Conservation (phyloP, 2,329 filamentous ascomycete species). For the Fusarium sp. region DNA sequence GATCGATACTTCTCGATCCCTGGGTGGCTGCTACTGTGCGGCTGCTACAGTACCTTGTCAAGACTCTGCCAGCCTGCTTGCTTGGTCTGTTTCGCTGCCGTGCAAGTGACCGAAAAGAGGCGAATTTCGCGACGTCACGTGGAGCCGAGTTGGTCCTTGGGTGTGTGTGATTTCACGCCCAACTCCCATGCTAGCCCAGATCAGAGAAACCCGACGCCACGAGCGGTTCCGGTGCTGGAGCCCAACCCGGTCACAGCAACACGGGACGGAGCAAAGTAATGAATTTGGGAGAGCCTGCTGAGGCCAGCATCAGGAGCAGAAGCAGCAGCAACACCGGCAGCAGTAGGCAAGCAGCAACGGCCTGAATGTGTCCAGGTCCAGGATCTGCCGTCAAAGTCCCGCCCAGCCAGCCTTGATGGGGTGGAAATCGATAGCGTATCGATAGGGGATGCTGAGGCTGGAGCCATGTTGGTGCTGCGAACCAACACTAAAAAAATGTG, state of each 20-base stretch:
- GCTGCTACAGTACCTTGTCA: background rate
- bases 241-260: conserved; percentile 23
- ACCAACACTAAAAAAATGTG: conserved; percentile 3
- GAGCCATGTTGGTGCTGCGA: background rate
- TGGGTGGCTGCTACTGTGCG: conserved; percentile 5
- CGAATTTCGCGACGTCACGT: conserved; percentile 31
- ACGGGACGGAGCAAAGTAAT: background rate
- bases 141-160: conserved; percentile 4
- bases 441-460: conserved; percentile 1
- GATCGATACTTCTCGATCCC: conserved; percentile 25
- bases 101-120: conserved; percentile 32
- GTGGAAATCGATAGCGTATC: conserved; percentile 30
- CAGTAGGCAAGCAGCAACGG: background rate
- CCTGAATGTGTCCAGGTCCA: conserved; percentile 3
- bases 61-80: background rate
- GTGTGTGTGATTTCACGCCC: background rate
- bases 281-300: conserved; percentile 2
- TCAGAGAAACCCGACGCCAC: conserved; percentile 14
- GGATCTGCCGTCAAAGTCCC: conserved; percentile 1
- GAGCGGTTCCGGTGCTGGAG: conserved; percentile 25
- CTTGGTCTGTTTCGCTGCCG: conserved; percentile 4
- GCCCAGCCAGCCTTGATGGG: conserved; percentile 10
- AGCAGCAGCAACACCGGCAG: background rate
- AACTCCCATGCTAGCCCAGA: background rate
- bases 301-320: conserved; percentile 2